These are phyloP conservation scores for Eutrema salsugineum DNA, from an alignment of 441 rosid species.

Conservation along the genomic window DNA sequence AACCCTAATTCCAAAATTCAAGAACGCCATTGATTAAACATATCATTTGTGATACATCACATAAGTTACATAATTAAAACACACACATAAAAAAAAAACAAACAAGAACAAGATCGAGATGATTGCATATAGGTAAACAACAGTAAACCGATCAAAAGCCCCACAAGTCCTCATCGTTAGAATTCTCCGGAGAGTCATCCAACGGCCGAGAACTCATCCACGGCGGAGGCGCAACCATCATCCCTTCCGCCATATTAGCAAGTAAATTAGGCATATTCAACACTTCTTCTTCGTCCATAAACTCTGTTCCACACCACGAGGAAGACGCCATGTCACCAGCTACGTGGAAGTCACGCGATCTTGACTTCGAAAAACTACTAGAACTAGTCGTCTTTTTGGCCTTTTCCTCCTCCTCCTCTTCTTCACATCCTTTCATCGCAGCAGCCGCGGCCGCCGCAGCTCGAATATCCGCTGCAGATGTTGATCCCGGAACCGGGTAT, in stretches of 20 bases:
- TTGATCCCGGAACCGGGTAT: conserved; percentile 63
- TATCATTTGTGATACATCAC: conserved; percentile 5
- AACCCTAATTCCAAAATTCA: conserved; percentile 9
- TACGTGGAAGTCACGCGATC: background rate
- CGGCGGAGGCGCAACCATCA: conserved; percentile 76
- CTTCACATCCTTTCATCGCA: conserved; percentile 3
- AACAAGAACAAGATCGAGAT: background rate
- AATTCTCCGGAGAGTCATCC: conserved; percentile 59
- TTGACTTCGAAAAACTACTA: background rate
- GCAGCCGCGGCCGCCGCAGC: conserved; percentile 48
- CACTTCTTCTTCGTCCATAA: conserved; percentile 72
- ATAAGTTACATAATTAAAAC: background rate
- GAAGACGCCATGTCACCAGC: background rate
- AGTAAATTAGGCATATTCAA: conserved; percentile 79
- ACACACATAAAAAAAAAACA: background rate
- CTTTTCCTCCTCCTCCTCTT: background rate
- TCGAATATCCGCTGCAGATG: conserved; percentile 59
- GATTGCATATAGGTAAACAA: background rate
- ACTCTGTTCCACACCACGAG: conserved; percentile 34
- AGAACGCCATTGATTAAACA: background rate
- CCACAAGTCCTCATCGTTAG: conserved; percentile 63
- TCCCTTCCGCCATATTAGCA: conserved; percentile 91
- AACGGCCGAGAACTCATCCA: conserved; percentile 50
- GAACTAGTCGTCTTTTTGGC: background rate
- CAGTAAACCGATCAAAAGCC: conserved; percentile 33